Evolutionary conservation across 768 basidiomycete genomes (phyloP), one percentile per base, ranked within the genome.

Genomic region (Naganishia antarctica): DNA sequence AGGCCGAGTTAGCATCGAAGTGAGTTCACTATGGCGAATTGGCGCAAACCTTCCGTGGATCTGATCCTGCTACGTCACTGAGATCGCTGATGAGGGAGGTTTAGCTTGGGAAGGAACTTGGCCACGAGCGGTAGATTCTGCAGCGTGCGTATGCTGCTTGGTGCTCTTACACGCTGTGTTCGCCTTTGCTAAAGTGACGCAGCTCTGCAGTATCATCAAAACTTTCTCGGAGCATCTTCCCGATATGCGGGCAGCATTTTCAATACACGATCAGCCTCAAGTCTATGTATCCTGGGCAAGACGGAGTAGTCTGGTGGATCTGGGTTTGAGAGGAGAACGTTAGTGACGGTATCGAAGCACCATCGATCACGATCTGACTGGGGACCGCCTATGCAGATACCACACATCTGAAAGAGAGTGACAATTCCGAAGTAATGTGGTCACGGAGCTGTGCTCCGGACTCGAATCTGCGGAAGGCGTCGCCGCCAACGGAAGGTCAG

Each of bases 201-300:
- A 15, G 18, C 31, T 46, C 26, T 12, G n/a, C 50, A 71, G 68
- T 15, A 61, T 76, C 9, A 41, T 76, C 2, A 58, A 66, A 28
- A 53, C 70, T 1, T 77, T 77, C 47, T 68, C 70, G 1, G 40
- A 66, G 6, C 68, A 67, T 49, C 58, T 77, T 25, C 76, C 76
- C 4, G 65, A 77, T 61, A 66, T 77, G 62, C 60, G 68, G 44
- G 74, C 74, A 4, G 75, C 73, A 12, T 77, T 75, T 51, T 74
- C 73, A 13, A 77, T 77, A 37, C 75, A 75, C 47, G 76, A 77
- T 53, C 76, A 77, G 58, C 76, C 76, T 4, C 74, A 75, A 58
- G 73, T 77, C 21, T 77, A 77, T 58, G 68, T 77, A 2, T 73
- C 72, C 1, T 74, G 74, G 73, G 72, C 73, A 8, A 51, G 76